Evolutionary conservation across 2,329 filamentous ascomycete species (phyloP), one percentile per base, ranked within the genome.

Genomic region (Penicillium sp.): DNA sequence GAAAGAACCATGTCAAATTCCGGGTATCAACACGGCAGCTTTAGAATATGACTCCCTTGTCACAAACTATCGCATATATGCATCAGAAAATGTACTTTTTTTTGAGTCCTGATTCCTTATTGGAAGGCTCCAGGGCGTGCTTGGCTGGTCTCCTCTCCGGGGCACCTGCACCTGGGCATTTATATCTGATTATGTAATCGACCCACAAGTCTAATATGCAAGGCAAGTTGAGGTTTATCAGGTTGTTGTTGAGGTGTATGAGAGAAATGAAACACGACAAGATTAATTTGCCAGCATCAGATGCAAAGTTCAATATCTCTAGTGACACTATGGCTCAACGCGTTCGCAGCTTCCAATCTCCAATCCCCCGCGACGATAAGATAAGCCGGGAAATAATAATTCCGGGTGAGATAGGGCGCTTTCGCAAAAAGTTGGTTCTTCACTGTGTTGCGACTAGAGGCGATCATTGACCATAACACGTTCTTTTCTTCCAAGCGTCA

Each of bases 301-400:
- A 26, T 16, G 22, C 2, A 26, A 35, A 22, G 7, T 30, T 14
- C 8, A 11, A 22, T 7, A 16, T 31, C 17, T 22, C 4, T 12
- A 19, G 26, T 30, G 11, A 31, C 8, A 22, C 28, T 10, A n/a
- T n/a, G 19, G 19, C 12, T 22, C 43, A 33, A 30, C 25, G 26
- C 46, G 36, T 11, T 30, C 14, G 22, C 30, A 36, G 9, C 25
- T 45, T 30, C 40, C 31, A 25, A 35, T 30, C 3, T 22, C 22
- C 3, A 14, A 26, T 28, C 14, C 16, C 25, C 35, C 7, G 22
- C 19, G 41, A 35, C 36, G 67, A 70, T 70, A 69, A 70, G 68
- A 69, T 70, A 67, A 63, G 25, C 4, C 44, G 66, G 62, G 58
- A n/a, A 5, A 67, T 56, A 4, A 25, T 66, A 65, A 8, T 43